Evolutionary conservation across 2,329 filamentous ascomycete species (phyloP).

Genomic region (Penicillium thymicola): DNA sequence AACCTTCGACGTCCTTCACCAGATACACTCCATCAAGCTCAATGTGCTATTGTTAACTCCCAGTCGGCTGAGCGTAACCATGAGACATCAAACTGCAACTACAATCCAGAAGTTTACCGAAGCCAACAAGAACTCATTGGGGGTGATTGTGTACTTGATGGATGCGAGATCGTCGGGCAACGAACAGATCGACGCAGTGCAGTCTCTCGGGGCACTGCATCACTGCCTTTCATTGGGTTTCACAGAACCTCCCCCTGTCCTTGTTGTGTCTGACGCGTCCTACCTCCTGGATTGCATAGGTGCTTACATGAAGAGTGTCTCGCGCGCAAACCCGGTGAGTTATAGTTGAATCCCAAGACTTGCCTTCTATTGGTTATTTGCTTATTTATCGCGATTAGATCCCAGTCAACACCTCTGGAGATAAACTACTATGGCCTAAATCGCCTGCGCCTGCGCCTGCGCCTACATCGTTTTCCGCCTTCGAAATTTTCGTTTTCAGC

Average conservation of each 20-base stretch:
- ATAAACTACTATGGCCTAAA: background rate
- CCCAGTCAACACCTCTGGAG: background rate
- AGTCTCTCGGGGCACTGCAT: background rate
- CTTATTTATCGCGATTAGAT: background rate
- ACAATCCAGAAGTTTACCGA: background rate
- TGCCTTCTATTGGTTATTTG: background rate
- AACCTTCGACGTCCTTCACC: background rate
- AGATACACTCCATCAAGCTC: background rate
- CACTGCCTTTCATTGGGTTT: conserved; percentile 1
- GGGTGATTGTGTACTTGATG: background rate
- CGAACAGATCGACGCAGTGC: background rate
- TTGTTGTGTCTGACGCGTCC: conserved; percentile 1
- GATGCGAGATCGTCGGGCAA: background rate
- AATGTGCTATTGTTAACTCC: background rate
- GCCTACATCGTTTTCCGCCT: background rate
- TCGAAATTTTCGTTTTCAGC: background rate
- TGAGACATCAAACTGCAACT: background rate
- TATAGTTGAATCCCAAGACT: background rate
- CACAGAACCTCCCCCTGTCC: background rate
- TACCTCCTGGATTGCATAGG: conserved; percentile 2
- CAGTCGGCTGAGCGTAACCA: background rate
- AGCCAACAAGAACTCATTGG: background rate
- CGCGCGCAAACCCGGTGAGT: background rate
- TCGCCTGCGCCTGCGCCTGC: background rate
- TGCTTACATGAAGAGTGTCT: background rate